Conservation (phyloP, 176 grass and related monocot genomes). For the Bromus sterilis region DNA sequence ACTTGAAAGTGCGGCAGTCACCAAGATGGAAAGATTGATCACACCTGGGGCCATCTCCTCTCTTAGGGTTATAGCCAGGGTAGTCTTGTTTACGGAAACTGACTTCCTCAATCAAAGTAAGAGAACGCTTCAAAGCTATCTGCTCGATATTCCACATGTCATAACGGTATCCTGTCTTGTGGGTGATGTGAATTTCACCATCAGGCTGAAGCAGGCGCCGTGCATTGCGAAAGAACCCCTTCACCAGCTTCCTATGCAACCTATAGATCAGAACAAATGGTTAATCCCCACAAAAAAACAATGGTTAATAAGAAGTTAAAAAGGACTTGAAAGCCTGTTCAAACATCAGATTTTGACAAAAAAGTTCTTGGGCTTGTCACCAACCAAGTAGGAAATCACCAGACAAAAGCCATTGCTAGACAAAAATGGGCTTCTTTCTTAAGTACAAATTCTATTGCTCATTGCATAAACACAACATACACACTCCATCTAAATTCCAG, state of each 20-base stretch:
- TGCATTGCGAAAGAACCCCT: slow-evolving; percentile 26
- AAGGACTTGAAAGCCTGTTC: background rate
- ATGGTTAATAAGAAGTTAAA: background rate
- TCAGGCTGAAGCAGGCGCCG: slow-evolving; percentile 16
- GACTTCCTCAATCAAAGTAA: slow-evolving; percentile 2
- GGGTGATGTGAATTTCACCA: slow-evolving; percentile 57
- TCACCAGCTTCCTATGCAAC: slow-evolving; percentile 24
- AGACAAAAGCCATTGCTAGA: no score
- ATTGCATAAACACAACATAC: no score
- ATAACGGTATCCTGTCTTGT: slow-evolving; percentile 27
- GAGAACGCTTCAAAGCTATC: slow-evolving; percentile 23
- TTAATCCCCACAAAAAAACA: no score
- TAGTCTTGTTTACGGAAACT: slow-evolving; percentile 37
- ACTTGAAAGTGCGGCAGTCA: slow-evolving; percentile 29
- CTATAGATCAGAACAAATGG: slow-evolving; percentile 11
- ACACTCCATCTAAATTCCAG: no score
- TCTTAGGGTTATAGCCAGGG: slow-evolving; percentile 48
- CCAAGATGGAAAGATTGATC: slow-evolving; percentile 32
- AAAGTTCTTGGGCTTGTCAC: no score
- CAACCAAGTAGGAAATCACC: no score
- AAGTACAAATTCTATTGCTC: no score
- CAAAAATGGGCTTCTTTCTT: no score
- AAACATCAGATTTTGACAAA: no score
- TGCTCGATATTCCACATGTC: slow-evolving; percentile 29
- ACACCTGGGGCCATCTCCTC: slow-evolving; percentile 30